Evolutionary conservation across 768 basidiomycete species (phyloP), one percentile per base, ranked within the genome.

Genomic region (Gymnopilus dilepis): DNA sequence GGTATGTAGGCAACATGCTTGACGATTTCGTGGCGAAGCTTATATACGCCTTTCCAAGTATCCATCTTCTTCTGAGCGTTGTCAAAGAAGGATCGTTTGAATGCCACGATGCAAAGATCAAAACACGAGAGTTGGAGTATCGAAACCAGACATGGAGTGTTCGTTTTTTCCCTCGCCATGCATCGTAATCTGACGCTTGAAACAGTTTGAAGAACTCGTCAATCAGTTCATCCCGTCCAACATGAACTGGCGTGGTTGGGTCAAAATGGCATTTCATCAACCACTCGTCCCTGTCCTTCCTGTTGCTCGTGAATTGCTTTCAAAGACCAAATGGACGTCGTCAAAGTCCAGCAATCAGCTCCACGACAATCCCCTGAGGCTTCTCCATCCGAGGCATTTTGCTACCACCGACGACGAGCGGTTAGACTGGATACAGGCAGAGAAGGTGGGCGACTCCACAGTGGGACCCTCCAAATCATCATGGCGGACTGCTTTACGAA

Each of bases 41-140:
- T n/a, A 60, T 67, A n/a, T n/a, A n/a, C n/a, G 42, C 34, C 45
- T 64, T 17, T 4, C 33, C 5, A 65, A 92, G 91, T 68, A 78
- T 92, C 47, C 85, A 90, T 64, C 74, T 94, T 19, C 74, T 93
- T 50, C 71, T 95, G 55, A 94, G 91, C 69, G 88, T 92, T 65
- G 85, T 87, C 73, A 91, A 91, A 70, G 88, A 90, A 63, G 90
- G 90, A 56, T 94, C 94, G 15, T 92, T 97, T 70, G 88, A 92
- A 56, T 93, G 88, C 62, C 86, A 85, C 19, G 89, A 92, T 64
- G 91, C 90, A 9, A 84, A 84, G 31, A 91, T 95, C 71, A 85
- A 86, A 62, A 94, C 93, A 4, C 87, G 92, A 33, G 85, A 87
- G 53, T 79, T 97, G 41, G 88, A 91, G 66, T 95, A 92, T 72